Evolutionary conservation across 495 filamentous ascomycete species (phyloP), one percentile per base, ranked within the genome.

Genomic region (Hypoxylon lenormandii): DNA sequence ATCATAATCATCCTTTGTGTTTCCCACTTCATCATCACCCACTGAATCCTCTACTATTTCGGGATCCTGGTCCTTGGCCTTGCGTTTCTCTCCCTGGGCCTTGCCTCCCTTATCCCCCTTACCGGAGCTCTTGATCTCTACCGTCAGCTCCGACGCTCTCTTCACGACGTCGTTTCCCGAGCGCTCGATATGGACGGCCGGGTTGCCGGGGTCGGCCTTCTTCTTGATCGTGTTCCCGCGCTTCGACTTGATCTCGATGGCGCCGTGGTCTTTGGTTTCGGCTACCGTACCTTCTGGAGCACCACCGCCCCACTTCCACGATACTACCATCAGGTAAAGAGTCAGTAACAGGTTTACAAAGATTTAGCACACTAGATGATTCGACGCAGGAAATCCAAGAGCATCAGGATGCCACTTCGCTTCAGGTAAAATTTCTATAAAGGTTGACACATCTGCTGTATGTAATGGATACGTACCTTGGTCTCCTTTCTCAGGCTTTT

Each of bases 121-220:
- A 5, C 47, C 18, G 21, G 43, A 21, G 12, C 48, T 60, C 42
- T 81, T 82, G 30, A 77, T 64, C 10, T 81, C 79, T n/a, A 82
- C 78, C 1, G 80, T 78, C 23, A 87, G 74, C 72, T 88, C 87
- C 63, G 78, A 81, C 18, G 84, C 82, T 51, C 78, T 77, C 74
- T 89, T 89, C 33, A 88, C 87, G 38, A 88, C 88, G 74, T 90
- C 87, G 71, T 90, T 88, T 30, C 88, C 87, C 4, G 80, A 69
- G 16, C 87, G 80, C 57, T 76, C 77, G 60, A 88, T 71, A 64
- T 82, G 82, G 13, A 89, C 85, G 43, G 85, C 88, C 1, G 86
- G 87, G 63, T 91, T 84, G 13, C 80, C 80, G 40, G 82, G 77
- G 21, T 83, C 76, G 60, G 83, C 87, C 46, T 86, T 85, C 76